Percentiles rank a stretch among this genome's conserved stretches.
Evolutionary conservation across 768 basidiomycete species (phyloP).

Genomic region (Pisolithus microcarpus): DNA sequence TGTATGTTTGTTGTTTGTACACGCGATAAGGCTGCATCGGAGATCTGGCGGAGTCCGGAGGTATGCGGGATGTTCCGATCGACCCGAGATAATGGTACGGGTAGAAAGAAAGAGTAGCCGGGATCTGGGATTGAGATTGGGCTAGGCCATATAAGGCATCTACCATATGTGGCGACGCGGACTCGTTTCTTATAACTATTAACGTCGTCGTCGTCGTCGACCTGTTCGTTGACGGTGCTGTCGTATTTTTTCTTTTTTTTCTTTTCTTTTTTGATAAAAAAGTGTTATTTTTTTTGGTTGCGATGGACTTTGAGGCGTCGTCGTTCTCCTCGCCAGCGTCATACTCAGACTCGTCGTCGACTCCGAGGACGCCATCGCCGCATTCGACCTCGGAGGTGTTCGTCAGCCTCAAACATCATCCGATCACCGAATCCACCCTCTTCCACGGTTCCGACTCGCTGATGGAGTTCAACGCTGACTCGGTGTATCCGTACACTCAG

Average conservation of each 20-base stretch:
- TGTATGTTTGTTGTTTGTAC: constrained; percentile 9
- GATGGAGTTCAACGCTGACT: too few relatives aligned
- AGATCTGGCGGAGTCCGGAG: constrained; percentile 19
- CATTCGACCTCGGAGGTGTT: constrained; percentile 18
- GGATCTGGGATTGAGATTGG: constrained; percentile 30
- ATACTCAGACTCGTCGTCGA: constrained; percentile 57
- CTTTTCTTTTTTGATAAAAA: not conserved
- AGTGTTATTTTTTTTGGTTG: not conserved
- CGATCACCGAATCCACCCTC: constrained; percentile 40
- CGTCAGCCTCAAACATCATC: constrained; percentile 33
- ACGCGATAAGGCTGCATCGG: constrained; percentile 19
- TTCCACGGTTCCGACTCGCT: constrained; percentile 38
- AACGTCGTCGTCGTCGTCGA: constrained; percentile 2
- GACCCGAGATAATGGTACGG: constrained; percentile 27
- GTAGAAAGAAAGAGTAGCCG: constrained; percentile 32
- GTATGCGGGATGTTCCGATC: constrained; percentile 27
- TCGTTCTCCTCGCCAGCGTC: constrained; percentile 27
- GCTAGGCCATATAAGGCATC: constrained; percentile 17
- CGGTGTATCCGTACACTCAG: constrained; percentile 18
- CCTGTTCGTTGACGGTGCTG: not conserved
- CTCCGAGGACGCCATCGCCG: constrained; percentile 71
- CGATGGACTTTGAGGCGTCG: constrained; percentile 57
- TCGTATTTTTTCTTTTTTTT: constrained; percentile 9
- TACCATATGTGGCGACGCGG: constrained; percentile 20
- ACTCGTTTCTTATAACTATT: constrained; percentile 28